Evolutionary conservation across 2,329 filamentous ascomycete genomes (phyloP).

Genomic region (Paradendryphiella salina): DNA sequence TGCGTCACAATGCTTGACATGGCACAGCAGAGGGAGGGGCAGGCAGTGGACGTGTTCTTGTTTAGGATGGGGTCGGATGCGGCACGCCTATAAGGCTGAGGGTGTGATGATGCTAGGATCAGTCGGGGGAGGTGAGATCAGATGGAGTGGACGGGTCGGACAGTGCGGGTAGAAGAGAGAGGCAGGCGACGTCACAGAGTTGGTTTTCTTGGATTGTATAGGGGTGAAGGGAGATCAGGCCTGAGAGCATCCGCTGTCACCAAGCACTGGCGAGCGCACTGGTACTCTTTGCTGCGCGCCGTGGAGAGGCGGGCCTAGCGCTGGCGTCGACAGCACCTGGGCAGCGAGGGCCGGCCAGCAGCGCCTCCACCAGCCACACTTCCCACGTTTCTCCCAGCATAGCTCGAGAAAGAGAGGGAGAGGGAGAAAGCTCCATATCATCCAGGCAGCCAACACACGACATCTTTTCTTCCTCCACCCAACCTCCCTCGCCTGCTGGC

Average conservation of each 20-base stretch:
- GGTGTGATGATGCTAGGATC: conserved; percentile 16
- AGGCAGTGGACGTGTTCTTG: conserved; percentile 6
- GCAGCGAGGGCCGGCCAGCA: background rate
- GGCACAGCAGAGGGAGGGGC: conserved; percentile 31
- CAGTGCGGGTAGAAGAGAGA: background rate
- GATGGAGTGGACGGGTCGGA: conserved; percentile 4
- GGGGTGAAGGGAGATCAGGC: conserved; percentile 5
- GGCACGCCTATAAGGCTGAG: conserved; percentile 21
- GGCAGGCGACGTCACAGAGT: conserved; percentile 6
- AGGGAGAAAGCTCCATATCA: no score
- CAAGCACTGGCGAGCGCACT: conserved; percentile 15
- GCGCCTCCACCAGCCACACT: conserved; percentile 12
- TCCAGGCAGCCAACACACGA: background rate
- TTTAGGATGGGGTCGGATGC: conserved; percentile 15
- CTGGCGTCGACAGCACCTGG: conserved; percentile 2
- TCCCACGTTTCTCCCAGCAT: conserved; percentile 10
- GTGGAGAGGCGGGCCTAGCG: conserved; percentile 12
- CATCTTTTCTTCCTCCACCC: background rate
- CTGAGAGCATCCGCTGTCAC: conserved; percentile 4
- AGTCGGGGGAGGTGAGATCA: conserved; percentile 13
- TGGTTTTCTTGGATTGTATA: conserved; percentile 3
- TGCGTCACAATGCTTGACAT: conserved; percentile 38
- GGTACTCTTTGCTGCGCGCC: conserved; percentile 14
- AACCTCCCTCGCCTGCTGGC: background rate
- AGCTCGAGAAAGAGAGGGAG: background rate